Evolutionary conservation across 2,329 filamentous ascomycete genomes (phyloP).

Genomic region (Clonostachys solani): DNA sequence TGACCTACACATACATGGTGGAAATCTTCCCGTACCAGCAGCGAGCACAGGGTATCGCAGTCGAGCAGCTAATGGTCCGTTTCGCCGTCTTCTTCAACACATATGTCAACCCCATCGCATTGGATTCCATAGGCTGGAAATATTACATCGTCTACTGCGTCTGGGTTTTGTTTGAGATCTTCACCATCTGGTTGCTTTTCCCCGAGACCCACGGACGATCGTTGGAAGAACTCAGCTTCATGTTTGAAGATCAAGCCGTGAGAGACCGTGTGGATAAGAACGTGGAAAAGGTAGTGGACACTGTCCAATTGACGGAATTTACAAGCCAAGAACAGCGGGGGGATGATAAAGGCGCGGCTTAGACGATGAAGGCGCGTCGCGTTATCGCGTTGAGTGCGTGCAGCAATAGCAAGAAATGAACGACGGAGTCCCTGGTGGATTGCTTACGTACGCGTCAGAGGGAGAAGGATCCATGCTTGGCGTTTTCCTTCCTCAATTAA

Average conservation of each 20-base stretch:
- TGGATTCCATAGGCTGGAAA: conserved; percentile 9
- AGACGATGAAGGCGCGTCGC: no score
- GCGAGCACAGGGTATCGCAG: conserved; percentile 11
- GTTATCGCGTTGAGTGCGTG: no score
- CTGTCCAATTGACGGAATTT: background rate
- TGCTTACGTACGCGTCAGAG: no score
- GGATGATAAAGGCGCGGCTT: no score
- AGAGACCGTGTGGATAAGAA: conserved; percentile 8
- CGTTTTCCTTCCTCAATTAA: no score
- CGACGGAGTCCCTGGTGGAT: no score
- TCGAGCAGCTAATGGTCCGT: conserved; percentile 9
- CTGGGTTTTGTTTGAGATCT: conserved; percentile 7
- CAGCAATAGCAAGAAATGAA: no score
- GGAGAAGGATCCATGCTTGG: no score
- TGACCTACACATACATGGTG: conserved; percentile 24
- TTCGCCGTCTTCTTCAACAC: conserved; percentile 10
- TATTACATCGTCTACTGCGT: conserved; percentile 9
- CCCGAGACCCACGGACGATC: conserved; percentile 20
- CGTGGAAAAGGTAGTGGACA: conserved; percentile 8
- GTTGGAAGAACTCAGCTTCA: conserved; percentile 4
- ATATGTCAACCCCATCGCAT: conserved; percentile 13
- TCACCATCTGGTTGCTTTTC: conserved; percentile 17
- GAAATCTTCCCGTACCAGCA: conserved; percentile 13
- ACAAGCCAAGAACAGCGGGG: no score
- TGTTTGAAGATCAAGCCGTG: conserved; percentile 9